Base-by-base conservation (phyloP, 768 basidiomycete species). In the Cystobasidium onofrii region DNA sequence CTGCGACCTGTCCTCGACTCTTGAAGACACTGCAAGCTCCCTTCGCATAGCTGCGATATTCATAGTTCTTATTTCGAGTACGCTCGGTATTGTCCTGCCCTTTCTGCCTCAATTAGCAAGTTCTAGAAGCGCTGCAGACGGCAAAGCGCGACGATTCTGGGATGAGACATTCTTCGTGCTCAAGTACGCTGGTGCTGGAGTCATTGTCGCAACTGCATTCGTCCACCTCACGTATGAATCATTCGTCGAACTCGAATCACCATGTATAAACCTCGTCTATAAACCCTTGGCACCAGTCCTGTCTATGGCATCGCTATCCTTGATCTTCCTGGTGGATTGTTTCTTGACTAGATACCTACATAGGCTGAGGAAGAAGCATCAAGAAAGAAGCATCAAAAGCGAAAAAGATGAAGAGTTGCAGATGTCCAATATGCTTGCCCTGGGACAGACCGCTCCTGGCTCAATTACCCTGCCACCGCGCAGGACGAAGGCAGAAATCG, bases 281-380 rank as follows among this genome's bases (percentile, higher is more conserved):
- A 34, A 60, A 60, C 57, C 57, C 57, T 60, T 60, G 57, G 57
- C 57, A 29, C 57, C 57, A 15, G 57, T 60, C 2, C 57, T 60
- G 13, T 27, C 57, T 29, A 60, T 60, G 57, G 57, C 57, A 6
- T 60, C 57, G 31, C 33, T 60, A 2, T 60, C 57, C 25, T 6
- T 60, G 17, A 34, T 60, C 10, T 60, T 60, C 57, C 15, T 60
- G 25, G 33, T 60, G 15, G 57, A 60, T 60, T 60, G 57, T 29
- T 60, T 60, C 57, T 34, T 60, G 25, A 60, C 57, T 4, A 60
- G 57, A 29, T 60, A 60, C 31, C 23, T 60, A 29, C 57, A 60
- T 60, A 27, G 57, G 13, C 23, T 60, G 57, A 27, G 57, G 27
- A 60, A 60, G 33, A 27, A 23, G 15, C 10, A 60, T 34, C 3